Conservation (phyloP, 257 asterid species). For the Petunia axillaris region DNA sequence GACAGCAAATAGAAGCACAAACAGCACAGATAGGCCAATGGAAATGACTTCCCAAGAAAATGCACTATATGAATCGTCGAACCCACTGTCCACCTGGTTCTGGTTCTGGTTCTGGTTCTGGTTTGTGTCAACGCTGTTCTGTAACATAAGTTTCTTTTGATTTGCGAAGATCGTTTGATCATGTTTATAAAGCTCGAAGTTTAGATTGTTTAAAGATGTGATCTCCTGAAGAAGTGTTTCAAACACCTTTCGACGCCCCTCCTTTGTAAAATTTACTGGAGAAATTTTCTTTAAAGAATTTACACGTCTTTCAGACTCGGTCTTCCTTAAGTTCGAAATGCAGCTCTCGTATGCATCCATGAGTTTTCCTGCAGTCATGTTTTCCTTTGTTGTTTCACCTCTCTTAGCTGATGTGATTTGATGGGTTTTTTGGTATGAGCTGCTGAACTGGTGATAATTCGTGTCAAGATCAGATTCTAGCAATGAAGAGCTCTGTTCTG, state of each 20-base stretch:
- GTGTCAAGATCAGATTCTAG: constrained; percentile 41
- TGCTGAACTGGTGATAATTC: constrained; percentile 42
- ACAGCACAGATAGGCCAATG: constrained; percentile 40
- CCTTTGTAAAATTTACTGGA: constrained; percentile 89
- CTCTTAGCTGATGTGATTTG: constrained; percentile 42
- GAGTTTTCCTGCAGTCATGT: constrained; percentile 70
- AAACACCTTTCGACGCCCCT: constrained; percentile 70
- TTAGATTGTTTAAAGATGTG: constrained; percentile 65
- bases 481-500: constrained; percentile 56
- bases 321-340: constrained; percentile 50
- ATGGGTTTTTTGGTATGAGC: constrained; percentile 37
- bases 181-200: constrained; percentile 70
- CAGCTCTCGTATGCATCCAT: constrained; percentile 73
- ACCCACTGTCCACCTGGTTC: constrained; percentile 22
- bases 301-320: constrained; percentile 66
- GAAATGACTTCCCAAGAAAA: constrained; percentile 50
- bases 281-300: constrained; percentile 65
- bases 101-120: not conserved
- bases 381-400: constrained; percentile 43
- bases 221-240: constrained; percentile 66
- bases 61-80: constrained; percentile 35
- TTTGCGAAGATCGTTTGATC: constrained; percentile 63
- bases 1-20: constrained; percentile 48
- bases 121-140: constrained; percentile 39
- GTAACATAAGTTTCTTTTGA: constrained; percentile 53